Base-by-base conservation (phyloP, 768 basidiomycete genomes). In the Auricularia auricula-judae region DNA sequence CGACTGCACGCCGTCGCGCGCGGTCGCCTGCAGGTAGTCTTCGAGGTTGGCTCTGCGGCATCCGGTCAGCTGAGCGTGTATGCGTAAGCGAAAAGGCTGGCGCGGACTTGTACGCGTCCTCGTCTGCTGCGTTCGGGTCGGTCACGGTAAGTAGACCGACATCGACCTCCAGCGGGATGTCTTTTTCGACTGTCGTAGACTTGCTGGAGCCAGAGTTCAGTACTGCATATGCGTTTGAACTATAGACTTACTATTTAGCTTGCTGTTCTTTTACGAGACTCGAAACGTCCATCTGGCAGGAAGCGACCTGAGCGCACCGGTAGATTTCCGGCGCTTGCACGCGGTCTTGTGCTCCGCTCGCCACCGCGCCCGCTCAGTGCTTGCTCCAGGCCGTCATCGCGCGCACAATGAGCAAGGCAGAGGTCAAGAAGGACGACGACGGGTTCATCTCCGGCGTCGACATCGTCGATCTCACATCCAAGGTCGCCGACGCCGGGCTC, bases 91-190 rank as follows among this genome's bases (percentile, higher is more conserved):
- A 29, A 29, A 29, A 29, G 29, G 29, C 29, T 29, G 29, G 29
- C 29, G 75, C 85, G 68, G 66, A 94, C 93, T 80, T 76, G 81
- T 98, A 97, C 69, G 79, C 83, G 64, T 92, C 90, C 60, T 83
- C 81, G 74, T 98, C 93, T 67, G 93, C 85, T 12, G 89, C 85
- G 73, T 93, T 95, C 23, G 82, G 81, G 77, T 99, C 96, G 59
- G 91, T 91, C 1, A 91, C 92, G 3, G 89, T 83, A 21, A 99
- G 80, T 51, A 89, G 81, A 3, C 91, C 95, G 3, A 87, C 71
- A 76, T 99, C 97, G 65, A 93, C 79, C 53, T 87, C 85, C 66
- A 92, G 82, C 5, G 89, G 85, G 8, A 83, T 86, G 62, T 91
- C 89, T 73, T 90, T 93, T 72, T 91, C 86, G 64, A 91, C 86